Base-by-base conservation (phyloP, 768 basidiomycete genomes). In the Lenzites betulinus region DNA sequence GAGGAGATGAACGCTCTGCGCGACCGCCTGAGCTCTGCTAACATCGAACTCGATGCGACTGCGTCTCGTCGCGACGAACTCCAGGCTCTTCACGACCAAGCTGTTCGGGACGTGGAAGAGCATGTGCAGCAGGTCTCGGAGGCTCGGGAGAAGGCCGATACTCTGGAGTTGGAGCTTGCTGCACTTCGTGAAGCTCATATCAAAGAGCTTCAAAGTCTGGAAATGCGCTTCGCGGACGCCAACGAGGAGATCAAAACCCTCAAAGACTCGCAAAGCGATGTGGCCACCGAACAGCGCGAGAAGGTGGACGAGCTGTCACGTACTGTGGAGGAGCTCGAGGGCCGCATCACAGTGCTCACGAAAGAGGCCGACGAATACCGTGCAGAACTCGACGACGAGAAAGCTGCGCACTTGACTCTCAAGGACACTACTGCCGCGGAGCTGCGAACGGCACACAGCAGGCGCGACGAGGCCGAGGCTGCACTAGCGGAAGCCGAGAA, bases 281-380 rank as follows among this genome's bases (percentile, higher is more conserved):
- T 63, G 12, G 66, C 65, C 20, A 54, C 60, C 5, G 59, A 68
- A 49, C 60, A 69, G 26, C 41, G 57, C 8, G 47, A 59, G 42
- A 54, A 49, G 47, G 48, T 66, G 39, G 63, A 66, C 25, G 58
- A 63, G 35, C 60, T 67, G 5, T 35, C 63, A 11, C 47, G 51
- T 7, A 53, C 58, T 16, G 41, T 54, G n/a, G 48, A 60, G 25
- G 67, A 78, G 42, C 73, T 83, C 23, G 73, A 79, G 25, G 67
- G 70, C 28, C 72, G 74, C 25, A 70, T 74, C 33, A 73, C 76
- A 48, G 78, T 78, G 54, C 76, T 74, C 22, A 70, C 74, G 47
- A 72, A 71, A 26, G 70, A 84, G 43, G 48, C 51, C 1, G 58
- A 63, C 20, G 57, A 59, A 25, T 58, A 38, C 43, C 57, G 58